phyloP scores from a whole-genome alignment of 2,329 filamentous ascomycete species.

The Fusarium brevicatenulatum region DNA sequence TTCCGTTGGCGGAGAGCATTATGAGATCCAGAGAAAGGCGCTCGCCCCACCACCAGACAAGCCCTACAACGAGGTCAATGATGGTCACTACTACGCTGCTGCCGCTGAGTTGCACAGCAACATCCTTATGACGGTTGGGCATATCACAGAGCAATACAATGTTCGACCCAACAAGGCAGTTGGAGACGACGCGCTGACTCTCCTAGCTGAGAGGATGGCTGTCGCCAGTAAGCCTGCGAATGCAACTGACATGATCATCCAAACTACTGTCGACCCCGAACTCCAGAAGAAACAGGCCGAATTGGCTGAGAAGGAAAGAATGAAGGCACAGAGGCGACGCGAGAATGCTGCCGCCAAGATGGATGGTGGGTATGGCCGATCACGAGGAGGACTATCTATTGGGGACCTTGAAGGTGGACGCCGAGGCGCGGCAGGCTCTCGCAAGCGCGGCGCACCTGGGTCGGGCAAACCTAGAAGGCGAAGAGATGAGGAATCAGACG shows the following conservation, averaged over 20 bases:
- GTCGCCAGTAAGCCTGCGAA: conserved; percentile 67
- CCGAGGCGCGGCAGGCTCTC: conserved; percentile 57
- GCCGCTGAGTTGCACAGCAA: conserved; percentile 75
- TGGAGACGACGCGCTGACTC: conserved; percentile 76
- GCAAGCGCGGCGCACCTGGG: conserved; percentile 64
- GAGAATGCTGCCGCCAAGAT: conserved; percentile 75
- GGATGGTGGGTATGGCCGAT: conserved; percentile 64
- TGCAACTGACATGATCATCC: conserved; percentile 73
- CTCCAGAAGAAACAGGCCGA: conserved; percentile 79
- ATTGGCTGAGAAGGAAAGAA: conserved; percentile 76
- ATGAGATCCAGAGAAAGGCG: conserved; percentile 76
- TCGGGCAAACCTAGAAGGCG: conserved; percentile 63
- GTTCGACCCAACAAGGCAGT: conserved; percentile 74
- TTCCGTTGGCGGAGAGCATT: conserved; percentile 79
- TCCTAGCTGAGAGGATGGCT: conserved; percentile 74
- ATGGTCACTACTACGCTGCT: conserved; percentile 80
- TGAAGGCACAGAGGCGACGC: conserved; percentile 71
- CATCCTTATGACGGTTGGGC: conserved; percentile 77
- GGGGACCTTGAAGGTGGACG: conserved; percentile 74
- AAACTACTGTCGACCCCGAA: conserved; percentile 78
- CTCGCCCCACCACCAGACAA: conserved; percentile 71
- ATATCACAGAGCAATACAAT: conserved; percentile 77
- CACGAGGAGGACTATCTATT: conserved; percentile 69
- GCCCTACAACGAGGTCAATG: conserved; percentile 72
- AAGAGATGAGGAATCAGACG: conserved; percentile 80